phyloP scores from a whole-genome alignment of 805 yeast species.

The Metschnikowia koreensis region DNA sequence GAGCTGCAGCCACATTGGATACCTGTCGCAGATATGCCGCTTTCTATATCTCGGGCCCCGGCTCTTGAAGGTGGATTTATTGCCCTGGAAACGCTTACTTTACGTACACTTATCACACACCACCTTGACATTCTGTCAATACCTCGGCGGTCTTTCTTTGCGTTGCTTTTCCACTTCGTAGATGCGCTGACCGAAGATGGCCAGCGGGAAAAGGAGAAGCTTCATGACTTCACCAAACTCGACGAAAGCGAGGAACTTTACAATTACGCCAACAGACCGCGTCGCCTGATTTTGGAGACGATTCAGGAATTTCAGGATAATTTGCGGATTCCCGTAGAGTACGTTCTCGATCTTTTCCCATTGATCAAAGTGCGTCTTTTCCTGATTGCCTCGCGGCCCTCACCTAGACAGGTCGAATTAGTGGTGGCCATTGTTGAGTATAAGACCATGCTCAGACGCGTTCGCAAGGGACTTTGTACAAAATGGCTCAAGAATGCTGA shows the following conservation, averaged over 20 bases:
- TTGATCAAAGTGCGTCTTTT: conserved; percentile 75
- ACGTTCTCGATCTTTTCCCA: conserved; percentile 77
- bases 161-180: conserved; percentile 65
- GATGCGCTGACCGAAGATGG: conserved; percentile 51
- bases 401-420: conserved; percentile 50
- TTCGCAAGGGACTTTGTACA: conserved; percentile 81
- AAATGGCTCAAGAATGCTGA: conserved; percentile 60
- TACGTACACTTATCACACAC: conserved; percentile 68
- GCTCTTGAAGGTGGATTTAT: conserved; percentile 63
- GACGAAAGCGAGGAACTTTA: conserved; percentile 80
- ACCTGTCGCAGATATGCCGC: conserved; percentile 61
- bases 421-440: conserved; percentile 86
- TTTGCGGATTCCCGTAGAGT: conserved; percentile 70
- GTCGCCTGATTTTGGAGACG: conserved; percentile 83
- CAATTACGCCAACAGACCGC: conserved; percentile 90
- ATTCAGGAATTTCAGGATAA: conserved; percentile 74
- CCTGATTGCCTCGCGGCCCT: conserved; percentile 72
- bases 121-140: conserved; percentile 81
- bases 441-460: conserved; percentile 70
- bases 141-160: conserved; percentile 83
- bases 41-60: conserved; percentile 36
- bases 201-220: conserved; percentile 69
- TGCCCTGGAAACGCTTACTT: conserved; percentile 48
- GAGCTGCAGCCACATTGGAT: conserved; percentile 69
- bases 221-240: conserved; percentile 68